phyloP scores from a whole-genome alignment of 805 yeast species.

The Kazachstania kunashirensis region DNA sequence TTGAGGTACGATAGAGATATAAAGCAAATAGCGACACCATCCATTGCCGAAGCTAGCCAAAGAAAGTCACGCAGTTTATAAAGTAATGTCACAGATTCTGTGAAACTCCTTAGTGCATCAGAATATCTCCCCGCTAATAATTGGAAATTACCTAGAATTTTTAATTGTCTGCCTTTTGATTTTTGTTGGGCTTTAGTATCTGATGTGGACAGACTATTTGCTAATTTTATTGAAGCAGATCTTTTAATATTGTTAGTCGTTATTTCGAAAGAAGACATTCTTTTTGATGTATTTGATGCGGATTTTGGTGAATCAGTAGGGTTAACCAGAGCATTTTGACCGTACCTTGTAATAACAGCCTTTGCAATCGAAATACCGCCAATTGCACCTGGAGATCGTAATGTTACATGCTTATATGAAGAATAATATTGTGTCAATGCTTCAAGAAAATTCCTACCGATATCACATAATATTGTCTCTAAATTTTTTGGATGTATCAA shows the following conservation, averaged over 20 bases:
- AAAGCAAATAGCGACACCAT: conserved; percentile 62
- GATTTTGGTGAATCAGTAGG: conserved; percentile 5
- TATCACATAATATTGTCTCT: conserved; percentile 65
- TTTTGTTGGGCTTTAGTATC: conserved; percentile 33
- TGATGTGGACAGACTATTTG: conserved; percentile 26
- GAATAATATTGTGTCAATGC: conserved; percentile 61
- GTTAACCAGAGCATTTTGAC: conserved; percentile 1
- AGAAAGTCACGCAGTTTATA: conserved; percentile 61
- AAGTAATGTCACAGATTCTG: conserved; percentile 58
- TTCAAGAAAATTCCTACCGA: conserved; percentile 53
- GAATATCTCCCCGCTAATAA: conserved; percentile 69
- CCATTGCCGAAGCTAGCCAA: conserved; percentile 87
- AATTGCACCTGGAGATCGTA: conserved; percentile 70
- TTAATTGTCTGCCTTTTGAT: conserved; percentile 64
- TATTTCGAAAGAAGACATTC: conserved; percentile 21
- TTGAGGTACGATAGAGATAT: conserved; percentile 48
- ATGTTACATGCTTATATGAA: conserved; percentile 67
- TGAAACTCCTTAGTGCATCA: conserved; percentile 61
- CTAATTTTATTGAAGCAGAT: conserved; percentile 26
- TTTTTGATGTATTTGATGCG: conserved; percentile 7
- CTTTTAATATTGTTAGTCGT: conserved; percentile 31
- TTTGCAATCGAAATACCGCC: conserved; percentile 40
- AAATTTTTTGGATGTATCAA: conserved; percentile 19
- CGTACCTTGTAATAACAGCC: conserved; percentile 25
- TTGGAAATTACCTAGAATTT: conserved; percentile 66